phyloP scores from a whole-genome alignment of 176 grass and related monocot genomes.

The Phyllostachys edulis region DNA sequence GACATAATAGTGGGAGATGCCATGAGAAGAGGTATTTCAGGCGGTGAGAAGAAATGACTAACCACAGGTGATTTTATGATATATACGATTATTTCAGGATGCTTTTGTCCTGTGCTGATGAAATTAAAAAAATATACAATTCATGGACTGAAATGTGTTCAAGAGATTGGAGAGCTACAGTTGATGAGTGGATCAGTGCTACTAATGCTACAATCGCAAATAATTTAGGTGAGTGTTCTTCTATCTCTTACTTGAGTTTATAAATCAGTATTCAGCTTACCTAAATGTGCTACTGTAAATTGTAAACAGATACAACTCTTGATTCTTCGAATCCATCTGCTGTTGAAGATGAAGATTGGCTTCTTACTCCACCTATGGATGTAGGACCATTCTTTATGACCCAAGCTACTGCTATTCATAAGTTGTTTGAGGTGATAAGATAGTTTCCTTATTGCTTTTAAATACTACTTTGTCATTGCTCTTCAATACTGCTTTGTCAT shows the following conservation, averaged over 20 bases:
- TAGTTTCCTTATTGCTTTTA: not conserved
- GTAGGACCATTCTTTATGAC: constrained; percentile 41
- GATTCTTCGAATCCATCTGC: not conserved
- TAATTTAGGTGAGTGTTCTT: constrained; percentile 1
- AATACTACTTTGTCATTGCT: not conserved
- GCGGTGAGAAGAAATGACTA: constrained; percentile 87
- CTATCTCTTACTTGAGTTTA: not conserved
- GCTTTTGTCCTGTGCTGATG: not conserved
- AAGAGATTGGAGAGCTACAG: constrained; percentile 54
- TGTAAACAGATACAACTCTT: not conserved
- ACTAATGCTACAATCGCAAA: constrained; percentile 13
- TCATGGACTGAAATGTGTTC: constrained; percentile 6
- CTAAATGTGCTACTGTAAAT: not conserved
- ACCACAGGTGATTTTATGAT: constrained; percentile 58
- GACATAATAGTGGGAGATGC: constrained; percentile 71
- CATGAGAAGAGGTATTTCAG: constrained; percentile 93
- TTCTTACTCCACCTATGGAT: constrained; percentile 60
- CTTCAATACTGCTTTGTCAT: too few species aligned
- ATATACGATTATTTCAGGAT: not conserved
- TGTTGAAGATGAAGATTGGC: constrained; percentile 37
- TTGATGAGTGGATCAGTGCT: constrained; percentile 47
- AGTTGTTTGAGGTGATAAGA: constrained; percentile 45
- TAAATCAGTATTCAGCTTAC: not conserved
- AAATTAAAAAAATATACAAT: not conserved
- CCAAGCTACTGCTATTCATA: constrained; percentile 27